Base-by-base conservation (phyloP, 768 basidiomycete species). In the Boletales sp. region DNA sequence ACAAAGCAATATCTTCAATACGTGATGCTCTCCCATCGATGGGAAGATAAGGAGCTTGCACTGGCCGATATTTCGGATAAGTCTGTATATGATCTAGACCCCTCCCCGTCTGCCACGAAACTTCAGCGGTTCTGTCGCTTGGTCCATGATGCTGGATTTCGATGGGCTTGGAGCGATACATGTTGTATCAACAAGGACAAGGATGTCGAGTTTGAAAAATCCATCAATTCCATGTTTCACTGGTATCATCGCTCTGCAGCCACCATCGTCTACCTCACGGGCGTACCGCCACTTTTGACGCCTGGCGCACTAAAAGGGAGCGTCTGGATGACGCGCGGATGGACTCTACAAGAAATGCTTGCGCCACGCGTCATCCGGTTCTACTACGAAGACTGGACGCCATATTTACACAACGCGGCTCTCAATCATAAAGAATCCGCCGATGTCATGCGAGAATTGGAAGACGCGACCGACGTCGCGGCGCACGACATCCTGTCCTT, bases 101-200 rank as follows among this genome's bases (percentile, higher is more conserved):
- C 32, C 14, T 56, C 60, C 1, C 46, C 50, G 2, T 36, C 57
- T 0, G 42, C 7, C 8, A 43, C 21, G 8, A 62, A 62, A 30
- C 54, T 62, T 27, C 57, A 53, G 30, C 35, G 2, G 5, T 62
- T 62, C 35, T 63, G 60, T 41, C 30, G 1, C 12, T 27, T 62
- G 10, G 60, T 46, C 2, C 48, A 43, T 8, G 37, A 51, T 18
- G 35, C 47, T 7, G 34, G 41, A 2, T 40, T 54, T 24, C 60
- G 54, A 37, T 62, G 60, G 60, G 57, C 57, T 4, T 61, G 60
- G 60, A 53, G 57, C 2, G 60, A 61, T 12, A 62, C 60, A 4
- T 61, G 60, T 31, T 62, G 60, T 21, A 62, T 62, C 14, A n/a
- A 62, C 43, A 62, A 59, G 48, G 17, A 41, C 29, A 56, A 46